Conservation (phyloP, 352 stramenopile genomes). For the Elongisporangium anandrum region DNA sequence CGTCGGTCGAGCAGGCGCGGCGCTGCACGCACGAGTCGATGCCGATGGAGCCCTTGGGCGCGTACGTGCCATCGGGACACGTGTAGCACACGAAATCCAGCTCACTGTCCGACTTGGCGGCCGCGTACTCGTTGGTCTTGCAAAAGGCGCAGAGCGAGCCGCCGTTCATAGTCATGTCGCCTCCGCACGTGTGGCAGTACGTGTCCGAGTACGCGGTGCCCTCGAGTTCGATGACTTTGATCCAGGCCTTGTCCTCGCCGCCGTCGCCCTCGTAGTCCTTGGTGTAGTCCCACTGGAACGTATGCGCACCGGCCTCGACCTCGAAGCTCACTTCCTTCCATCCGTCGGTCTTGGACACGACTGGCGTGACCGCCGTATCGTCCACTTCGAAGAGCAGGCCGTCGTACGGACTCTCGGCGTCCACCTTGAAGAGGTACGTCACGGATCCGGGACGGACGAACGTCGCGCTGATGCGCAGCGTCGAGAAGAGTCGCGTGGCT, state of each 20-base stretch:
- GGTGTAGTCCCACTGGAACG: slow-evolving; percentile 76
- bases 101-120: slow-evolving; percentile 60
- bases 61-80: slow-evolving; percentile 56
- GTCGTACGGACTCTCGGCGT: slow-evolving; percentile 71
- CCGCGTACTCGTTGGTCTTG: slow-evolving; percentile 72
- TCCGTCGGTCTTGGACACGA: slow-evolving; percentile 63
- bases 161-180: slow-evolving; percentile 71
- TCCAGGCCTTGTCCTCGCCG: slow-evolving; percentile 58
- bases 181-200: slow-evolving; percentile 67
- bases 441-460: slow-evolving; percentile 70
- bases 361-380: slow-evolving; percentile 38
- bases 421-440: slow-evolving; percentile 77
- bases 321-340: slow-evolving; percentile 62
- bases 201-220: slow-evolving; percentile 75
- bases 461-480: slow-evolving; percentile 63
- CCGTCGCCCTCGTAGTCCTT: slow-evolving; percentile 74
- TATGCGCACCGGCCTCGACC: slow-evolving; percentile 55
- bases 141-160: slow-evolving; percentile 79
- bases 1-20: slow-evolving; percentile 54
- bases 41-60: slow-evolving; percentile 72
- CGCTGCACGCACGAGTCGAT: slow-evolving; percentile 57
- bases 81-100: slow-evolving; percentile 73
- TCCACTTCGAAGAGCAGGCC: slow-evolving; percentile 74
- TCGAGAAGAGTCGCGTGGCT: slow-evolving; percentile 66
- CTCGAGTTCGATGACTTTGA: slow-evolving; percentile 81